Evolutionary conservation across 2,329 filamentous ascomycete genomes (phyloP).

Genomic region (Penicillium sp.): DNA sequence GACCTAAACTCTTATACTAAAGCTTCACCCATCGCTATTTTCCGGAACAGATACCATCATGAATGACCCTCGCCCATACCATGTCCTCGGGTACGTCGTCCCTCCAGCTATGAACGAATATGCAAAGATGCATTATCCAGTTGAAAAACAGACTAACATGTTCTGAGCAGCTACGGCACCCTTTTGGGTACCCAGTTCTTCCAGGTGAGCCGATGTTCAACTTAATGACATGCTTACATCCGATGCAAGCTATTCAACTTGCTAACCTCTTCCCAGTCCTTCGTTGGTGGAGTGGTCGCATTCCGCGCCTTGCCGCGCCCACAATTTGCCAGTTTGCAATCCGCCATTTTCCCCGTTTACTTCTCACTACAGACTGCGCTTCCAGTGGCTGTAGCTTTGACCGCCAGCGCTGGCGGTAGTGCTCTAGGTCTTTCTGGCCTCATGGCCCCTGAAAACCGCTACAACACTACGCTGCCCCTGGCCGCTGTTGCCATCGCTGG

Average conservation of each 20-base stretch:
- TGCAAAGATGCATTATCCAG: neutral
- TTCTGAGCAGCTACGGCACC: slow-evolving; percentile 70
- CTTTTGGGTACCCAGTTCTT: slow-evolving; percentile 85
- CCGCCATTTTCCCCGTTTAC: slow-evolving; percentile 76
- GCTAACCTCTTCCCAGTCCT: slow-evolving; percentile 57
- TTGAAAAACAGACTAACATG: slow-evolving; percentile 6
- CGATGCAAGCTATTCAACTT: neutral
- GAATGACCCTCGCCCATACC: slow-evolving; percentile 36
- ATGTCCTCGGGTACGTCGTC: slow-evolving; percentile 30
- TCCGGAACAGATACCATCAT: slow-evolving; percentile 14
- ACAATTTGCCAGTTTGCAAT: slow-evolving; percentile 79
- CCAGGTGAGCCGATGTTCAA: slow-evolving; percentile 57
- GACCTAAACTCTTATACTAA: neutral
- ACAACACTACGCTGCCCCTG: slow-evolving; percentile 67
- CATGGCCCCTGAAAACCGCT: slow-evolving; percentile 58
- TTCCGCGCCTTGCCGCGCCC: slow-evolving; percentile 75
- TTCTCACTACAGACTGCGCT: slow-evolving; percentile 79
- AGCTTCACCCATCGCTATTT: neutral
- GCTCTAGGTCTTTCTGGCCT: slow-evolving; percentile 31
- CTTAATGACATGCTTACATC: neutral
- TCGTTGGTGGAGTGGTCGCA: slow-evolving; percentile 70
- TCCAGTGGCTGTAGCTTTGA: slow-evolving; percentile 72
- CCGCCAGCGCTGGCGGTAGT: slow-evolving; percentile 65
- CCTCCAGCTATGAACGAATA: neutral
- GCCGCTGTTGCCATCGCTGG: slow-evolving; percentile 69